These are phyloP conservation scores for Fusarium nygamai DNA, from an alignment of 2,329 filamentous ascomycete species.

Conservation along the genomic window DNA sequence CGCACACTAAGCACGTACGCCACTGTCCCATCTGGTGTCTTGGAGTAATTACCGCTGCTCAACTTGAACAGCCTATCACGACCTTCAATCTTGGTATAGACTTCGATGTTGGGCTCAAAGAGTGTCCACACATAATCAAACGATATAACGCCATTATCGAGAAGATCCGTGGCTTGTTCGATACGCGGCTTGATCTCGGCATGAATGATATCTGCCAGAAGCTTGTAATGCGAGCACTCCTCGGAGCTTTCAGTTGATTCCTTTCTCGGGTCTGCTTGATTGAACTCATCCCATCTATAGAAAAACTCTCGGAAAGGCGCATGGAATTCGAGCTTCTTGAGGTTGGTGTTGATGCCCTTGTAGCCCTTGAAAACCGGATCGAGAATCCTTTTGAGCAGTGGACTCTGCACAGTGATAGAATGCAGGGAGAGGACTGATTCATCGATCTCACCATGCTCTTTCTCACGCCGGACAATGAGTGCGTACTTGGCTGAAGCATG, in stretches of 20 bases:
- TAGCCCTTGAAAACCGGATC: background rate
- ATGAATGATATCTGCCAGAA: background rate
- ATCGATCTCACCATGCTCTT: background rate
- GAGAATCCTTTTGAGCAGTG: conserved; percentile 1
- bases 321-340: conserved; percentile 1
- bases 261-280: background rate
- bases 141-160: background rate
- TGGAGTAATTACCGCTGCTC: background rate
- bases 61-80: background rate
- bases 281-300: conserved; percentile 2
- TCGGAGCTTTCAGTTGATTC: background rate
- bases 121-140: conserved; percentile 18
- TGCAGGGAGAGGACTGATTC: background rate
- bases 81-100: background rate
- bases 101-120: background rate
- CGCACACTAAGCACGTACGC: background rate
- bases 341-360: conserved; percentile 6
- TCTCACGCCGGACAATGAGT: background rate
- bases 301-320: conserved; percentile 16
- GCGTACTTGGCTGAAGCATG: background rate
- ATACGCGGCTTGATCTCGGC: conserved; percentile 3
- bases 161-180: background rate
- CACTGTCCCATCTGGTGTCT: background rate
- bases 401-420: conserved; percentile 4
- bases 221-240: background rate